Conservation (phyloP, 1,284 basidiomycete genomes). For the Sporisorium graminicola region DNA sequence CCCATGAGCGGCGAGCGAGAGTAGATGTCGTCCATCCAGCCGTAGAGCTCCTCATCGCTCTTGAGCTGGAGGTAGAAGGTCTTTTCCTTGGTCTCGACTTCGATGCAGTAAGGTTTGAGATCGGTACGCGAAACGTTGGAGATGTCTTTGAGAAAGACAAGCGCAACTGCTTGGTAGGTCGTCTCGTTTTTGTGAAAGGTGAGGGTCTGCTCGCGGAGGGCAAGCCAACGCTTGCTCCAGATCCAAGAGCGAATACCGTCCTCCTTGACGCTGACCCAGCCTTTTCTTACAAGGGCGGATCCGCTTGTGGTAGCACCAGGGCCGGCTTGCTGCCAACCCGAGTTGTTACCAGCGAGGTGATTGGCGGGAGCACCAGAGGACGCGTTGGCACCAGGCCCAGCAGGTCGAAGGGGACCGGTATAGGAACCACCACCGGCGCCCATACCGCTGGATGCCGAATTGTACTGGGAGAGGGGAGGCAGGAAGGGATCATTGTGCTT, state of each 20-base stretch:
- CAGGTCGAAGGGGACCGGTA: conserved; percentile 61
- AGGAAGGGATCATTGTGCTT: conserved; percentile 57
- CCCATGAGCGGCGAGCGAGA: conserved; percentile 91
- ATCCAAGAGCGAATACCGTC: conserved; percentile 79
- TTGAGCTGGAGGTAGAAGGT: conserved; percentile 85
- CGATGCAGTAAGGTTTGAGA: conserved; percentile 89
- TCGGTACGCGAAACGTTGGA: conserved; percentile 89
- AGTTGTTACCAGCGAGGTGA: conserved; percentile 29
- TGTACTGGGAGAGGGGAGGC: conserved; percentile 57
- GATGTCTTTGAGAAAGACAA: conserved; percentile 82
- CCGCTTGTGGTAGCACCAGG: conserved; percentile 49
- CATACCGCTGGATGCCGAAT: conserved; percentile 32
- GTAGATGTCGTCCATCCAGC: conserved; percentile 97
- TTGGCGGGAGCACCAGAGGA: conserved; percentile 22
- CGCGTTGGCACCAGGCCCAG: conserved; percentile 54
- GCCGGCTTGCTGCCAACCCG: conserved; percentile 49
- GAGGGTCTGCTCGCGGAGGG: conserved; percentile 84
- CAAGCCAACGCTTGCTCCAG: conserved; percentile 91
- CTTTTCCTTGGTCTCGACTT: conserved; percentile 81
- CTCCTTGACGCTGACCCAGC: conserved; percentile 69
- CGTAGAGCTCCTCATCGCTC: conserved; percentile 93
- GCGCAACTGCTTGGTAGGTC: conserved; percentile 76
- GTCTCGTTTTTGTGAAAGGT: conserved; percentile 91
- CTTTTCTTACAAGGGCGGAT: conserved; percentile 63
- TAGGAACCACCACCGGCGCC: conserved; percentile 64